Percentiles rank a stretch among this genome's conserved stretches.
Conservation (phyloP, 495 filamentous ascomycete species). For the Cairneyella variabilis region DNA sequence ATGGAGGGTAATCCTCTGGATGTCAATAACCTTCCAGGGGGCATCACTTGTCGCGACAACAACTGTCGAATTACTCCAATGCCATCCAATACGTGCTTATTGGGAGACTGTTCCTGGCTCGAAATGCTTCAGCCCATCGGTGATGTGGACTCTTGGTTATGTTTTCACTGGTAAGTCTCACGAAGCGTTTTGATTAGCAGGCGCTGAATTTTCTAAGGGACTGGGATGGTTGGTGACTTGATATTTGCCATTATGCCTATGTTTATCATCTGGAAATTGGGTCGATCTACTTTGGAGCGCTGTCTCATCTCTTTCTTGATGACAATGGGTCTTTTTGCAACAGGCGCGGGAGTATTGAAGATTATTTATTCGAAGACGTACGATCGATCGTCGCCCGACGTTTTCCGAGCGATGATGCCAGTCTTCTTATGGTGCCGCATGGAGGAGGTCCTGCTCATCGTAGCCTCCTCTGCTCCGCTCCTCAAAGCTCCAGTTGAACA, state of each 20-base stretch:
- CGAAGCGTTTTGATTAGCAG: background rate
- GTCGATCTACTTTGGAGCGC: background rate
- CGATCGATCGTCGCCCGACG: background rate
- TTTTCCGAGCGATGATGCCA: background rate
- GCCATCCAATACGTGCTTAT: background rate
- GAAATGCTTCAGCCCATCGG: background rate
- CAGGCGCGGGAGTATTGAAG: constrained; percentile 1
- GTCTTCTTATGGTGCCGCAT: background rate
- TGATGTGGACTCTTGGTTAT: background rate
- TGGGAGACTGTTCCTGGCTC: background rate
- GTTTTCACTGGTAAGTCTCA: background rate
- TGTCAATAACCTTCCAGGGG: background rate
- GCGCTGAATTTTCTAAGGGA: background rate
- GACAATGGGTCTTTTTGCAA: constrained; percentile 2
- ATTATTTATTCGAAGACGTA: background rate
- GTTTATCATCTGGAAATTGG: background rate
- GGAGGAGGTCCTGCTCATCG: background rate
- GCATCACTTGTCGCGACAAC: background rate
- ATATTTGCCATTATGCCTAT: background rate
- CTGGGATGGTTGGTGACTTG: background rate
- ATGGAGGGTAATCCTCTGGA: background rate
- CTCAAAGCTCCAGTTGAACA: background rate
- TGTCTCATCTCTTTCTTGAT: background rate
- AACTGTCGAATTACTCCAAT: background rate
- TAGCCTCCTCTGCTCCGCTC: background rate